Percentiles rank a stretch among this genome's conserved stretches.
Evolutionary conservation across 2,329 filamentous ascomycete genomes (phyloP).

Genomic region (Bimuria novae-zelandiae): DNA sequence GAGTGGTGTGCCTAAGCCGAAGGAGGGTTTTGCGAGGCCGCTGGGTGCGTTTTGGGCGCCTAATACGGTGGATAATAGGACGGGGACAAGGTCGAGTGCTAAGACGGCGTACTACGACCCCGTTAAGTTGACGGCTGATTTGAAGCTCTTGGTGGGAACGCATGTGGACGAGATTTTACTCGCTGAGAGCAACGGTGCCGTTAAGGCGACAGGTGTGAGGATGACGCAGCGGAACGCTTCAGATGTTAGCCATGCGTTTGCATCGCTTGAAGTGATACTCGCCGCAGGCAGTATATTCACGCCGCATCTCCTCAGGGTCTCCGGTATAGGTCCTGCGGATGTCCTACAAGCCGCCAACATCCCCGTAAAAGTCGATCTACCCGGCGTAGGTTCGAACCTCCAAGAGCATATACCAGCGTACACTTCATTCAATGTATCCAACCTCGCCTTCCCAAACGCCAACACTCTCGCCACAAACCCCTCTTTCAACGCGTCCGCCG

Average conservation of each 20-base stretch:
- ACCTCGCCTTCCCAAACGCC: constrained; percentile 19
- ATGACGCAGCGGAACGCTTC: constrained; percentile 6
- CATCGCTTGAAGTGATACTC: constrained; percentile 59
- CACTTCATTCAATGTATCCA: constrained; percentile 7
- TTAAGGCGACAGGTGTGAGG: constrained; percentile 8
- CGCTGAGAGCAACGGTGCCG: not conserved
- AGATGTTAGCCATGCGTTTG: constrained; percentile 18
- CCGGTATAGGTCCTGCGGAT: constrained; percentile 33
- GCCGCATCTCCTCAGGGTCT: constrained; percentile 54
- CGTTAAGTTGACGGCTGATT: constrained; percentile 21
- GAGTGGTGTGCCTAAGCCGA: constrained; percentile 16
- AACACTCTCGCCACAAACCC: constrained; percentile 20
- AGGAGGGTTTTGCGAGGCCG: constrained; percentile 16
- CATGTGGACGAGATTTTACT: constrained; percentile 33
- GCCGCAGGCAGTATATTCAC: constrained; percentile 62
- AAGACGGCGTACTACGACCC: not conserved
- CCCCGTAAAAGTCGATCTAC: constrained; percentile 30
- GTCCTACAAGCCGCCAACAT: constrained; percentile 30
- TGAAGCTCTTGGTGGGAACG: constrained; percentile 26
- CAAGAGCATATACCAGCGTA: constrained; percentile 36
- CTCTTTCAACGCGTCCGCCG: constrained; percentile 31
- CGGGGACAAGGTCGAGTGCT: not conserved
- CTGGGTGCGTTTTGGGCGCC: not conserved
- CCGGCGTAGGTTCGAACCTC: constrained; percentile 40
- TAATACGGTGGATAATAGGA: not conserved